A percentile compares a stretch with the other conserved stretches of the same genome.
These are phyloP conservation scores for Prunus campanulata DNA, from an alignment of 306 rosid species.

Conservation along the genomic window DNA sequence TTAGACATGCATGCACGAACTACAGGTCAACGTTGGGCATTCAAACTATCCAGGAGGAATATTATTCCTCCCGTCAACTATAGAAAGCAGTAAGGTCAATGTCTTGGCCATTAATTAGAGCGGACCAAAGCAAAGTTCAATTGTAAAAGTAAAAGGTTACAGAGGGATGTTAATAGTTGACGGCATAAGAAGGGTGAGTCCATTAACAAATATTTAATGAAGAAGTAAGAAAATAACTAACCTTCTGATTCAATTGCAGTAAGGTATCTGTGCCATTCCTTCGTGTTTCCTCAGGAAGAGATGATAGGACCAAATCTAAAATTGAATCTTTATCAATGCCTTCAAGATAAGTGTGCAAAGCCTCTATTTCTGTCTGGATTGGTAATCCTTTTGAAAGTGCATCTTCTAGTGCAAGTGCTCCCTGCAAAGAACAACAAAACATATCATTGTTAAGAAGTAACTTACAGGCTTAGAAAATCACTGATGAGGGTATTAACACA, in stretches of 20 bases:
- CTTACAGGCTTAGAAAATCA: slow-evolving; percentile 20
- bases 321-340: slow-evolving; percentile 76
- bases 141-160: not conserved
- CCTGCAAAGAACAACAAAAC: slow-evolving; percentile 50
- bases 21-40: not conserved
- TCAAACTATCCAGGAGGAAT: not conserved
- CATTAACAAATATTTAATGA: not conserved
- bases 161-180: not conserved
- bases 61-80: not conserved
- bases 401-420: slow-evolving; percentile 89
- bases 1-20: not conserved
- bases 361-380: slow-evolving; percentile 73
- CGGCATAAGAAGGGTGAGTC: not conserved
- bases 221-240: slow-evolving; percentile 29
- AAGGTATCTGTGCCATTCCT: slow-evolving; percentile 67
- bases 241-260: slow-evolving; percentile 79
- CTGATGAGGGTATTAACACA: not conserved
- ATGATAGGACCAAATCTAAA: slow-evolving; percentile 74
- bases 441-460: slow-evolving; percentile 21
- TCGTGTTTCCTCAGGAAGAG: slow-evolving; percentile 82
- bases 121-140: not conserved
- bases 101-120: not conserved
- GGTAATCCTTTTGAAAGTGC: slow-evolving; percentile 88
- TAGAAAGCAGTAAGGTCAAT: not conserved
- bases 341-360: slow-evolving; percentile 60